phyloP scores from a whole-genome alignment of 176 grass and related monocot species.

The Oryza glaberrima region DNA sequence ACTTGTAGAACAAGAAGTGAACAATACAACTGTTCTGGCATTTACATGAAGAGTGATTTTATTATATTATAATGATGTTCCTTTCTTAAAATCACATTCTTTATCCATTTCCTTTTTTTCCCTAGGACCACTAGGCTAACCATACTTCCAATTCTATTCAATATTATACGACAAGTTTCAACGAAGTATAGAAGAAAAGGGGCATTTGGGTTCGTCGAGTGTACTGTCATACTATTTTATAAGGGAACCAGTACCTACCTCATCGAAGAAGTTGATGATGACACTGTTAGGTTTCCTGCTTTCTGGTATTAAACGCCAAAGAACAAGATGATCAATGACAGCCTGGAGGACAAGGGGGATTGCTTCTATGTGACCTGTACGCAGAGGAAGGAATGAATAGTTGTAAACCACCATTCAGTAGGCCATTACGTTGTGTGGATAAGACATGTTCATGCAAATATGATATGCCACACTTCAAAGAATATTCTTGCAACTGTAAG shows the following conservation, averaged over 20 bases:
- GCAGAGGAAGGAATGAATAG: constrained; percentile 35
- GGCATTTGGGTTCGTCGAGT: constrained; percentile 31
- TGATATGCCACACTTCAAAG: constrained; percentile 41
- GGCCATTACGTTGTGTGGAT: constrained; percentile 32
- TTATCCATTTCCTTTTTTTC: neutral
- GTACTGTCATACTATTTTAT: constrained; percentile 31
- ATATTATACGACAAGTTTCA: constrained; percentile 12
- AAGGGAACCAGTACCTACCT: constrained; percentile 58
- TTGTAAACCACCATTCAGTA: constrained; percentile 35
- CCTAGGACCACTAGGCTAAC: neutral
- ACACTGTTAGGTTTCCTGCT: constrained; percentile 93
- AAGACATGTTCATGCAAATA: constrained; percentile 35
- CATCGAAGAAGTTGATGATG: constrained; percentile 99
- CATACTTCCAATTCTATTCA: neutral
- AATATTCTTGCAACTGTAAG: constrained; percentile 43
- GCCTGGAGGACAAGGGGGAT: constrained; percentile 82
- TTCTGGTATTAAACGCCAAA: constrained; percentile 98
- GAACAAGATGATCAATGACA: constrained; percentile 93
- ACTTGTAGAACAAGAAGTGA: neutral
- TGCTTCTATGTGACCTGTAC: constrained; percentile 88
- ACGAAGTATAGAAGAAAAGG: constrained; percentile 29
- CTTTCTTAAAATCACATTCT: neutral
- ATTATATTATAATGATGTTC: neutral
- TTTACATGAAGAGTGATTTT: neutral
- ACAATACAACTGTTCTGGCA: neutral